These are phyloP conservation scores for Cytospora piceicola DNA, from an alignment of 2,329 filamentous ascomycete genomes.

Conservation along the genomic window DNA sequence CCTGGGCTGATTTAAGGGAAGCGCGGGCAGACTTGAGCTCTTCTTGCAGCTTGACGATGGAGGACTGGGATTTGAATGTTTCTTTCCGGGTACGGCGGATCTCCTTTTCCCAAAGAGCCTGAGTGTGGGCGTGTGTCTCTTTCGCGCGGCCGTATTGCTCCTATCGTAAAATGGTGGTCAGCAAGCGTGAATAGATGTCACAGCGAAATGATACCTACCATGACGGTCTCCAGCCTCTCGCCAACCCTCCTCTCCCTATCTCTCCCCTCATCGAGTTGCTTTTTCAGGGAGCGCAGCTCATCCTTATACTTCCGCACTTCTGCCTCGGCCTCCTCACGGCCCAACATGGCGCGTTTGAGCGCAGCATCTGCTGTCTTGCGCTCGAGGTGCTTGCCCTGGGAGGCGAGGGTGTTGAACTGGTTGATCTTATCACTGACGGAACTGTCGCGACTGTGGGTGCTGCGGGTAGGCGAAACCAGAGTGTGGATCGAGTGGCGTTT, in stretches of 20 bases:
- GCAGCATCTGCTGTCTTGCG: slow-evolving; percentile 68
- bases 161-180: slow-evolving; percentile 43
- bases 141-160: slow-evolving; percentile 72
- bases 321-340: slow-evolving; percentile 72
- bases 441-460: slow-evolving; percentile 56
- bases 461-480: slow-evolving; percentile 43
- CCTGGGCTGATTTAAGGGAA: slow-evolving; percentile 59
- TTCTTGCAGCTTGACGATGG: slow-evolving; percentile 72
- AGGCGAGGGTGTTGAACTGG: slow-evolving; percentile 71
- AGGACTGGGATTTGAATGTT: slow-evolving; percentile 73
- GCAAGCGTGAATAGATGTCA: neutral
- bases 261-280: slow-evolving; percentile 65
- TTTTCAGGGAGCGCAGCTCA: slow-evolving; percentile 59
- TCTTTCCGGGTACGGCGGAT: slow-evolving; percentile 72
- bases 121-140: slow-evolving; percentile 68
- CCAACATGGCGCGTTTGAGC: slow-evolving; percentile 67
- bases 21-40: slow-evolving; percentile 67
- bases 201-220: slow-evolving; percentile 54
- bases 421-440: slow-evolving; percentile 70
- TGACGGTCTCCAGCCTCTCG: slow-evolving; percentile 69
- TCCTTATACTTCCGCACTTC: slow-evolving; percentile 67
- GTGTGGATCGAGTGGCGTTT: slow-evolving; percentile 30
- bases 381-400: slow-evolving; percentile 62
- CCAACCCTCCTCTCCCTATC: slow-evolving; percentile 68
- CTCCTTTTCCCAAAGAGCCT: slow-evolving; percentile 74